phyloP scores from a whole-genome alignment of 1,139 yeast genomes.

The Arxiozyma bovina region DNA sequence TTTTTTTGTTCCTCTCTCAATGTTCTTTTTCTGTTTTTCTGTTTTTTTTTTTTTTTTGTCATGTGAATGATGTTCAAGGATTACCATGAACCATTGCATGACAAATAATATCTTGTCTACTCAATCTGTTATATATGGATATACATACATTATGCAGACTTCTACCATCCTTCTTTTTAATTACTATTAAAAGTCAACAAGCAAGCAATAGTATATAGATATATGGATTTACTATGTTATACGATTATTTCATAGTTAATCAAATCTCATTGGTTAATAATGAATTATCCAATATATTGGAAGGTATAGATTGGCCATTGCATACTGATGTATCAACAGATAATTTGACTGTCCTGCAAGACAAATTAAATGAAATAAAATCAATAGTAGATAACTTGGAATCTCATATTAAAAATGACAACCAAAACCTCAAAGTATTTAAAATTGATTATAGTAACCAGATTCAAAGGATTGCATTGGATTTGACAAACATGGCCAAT shows the following conservation, averaged over 20 bases:
- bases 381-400: constrained; percentile 1
- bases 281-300: background rate
- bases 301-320: background rate
- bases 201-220: too few species aligned
- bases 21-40: too few species aligned
- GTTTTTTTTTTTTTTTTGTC: too few species aligned
- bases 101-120: too few species aligned
- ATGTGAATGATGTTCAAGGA: background rate
- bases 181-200: too few species aligned
- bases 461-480: background rate
- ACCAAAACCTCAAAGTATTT: background rate
- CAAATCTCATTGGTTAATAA: background rate
- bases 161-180: background rate
- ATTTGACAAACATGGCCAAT: background rate
- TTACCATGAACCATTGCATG: background rate
- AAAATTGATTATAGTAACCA: background rate
- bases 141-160: background rate
- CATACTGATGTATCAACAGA: background rate
- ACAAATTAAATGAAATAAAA: constrained; percentile 4
- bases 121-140: background rate
- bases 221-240: constrained; percentile 3
- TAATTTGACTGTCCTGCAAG: constrained; percentile 1
- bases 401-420: background rate
- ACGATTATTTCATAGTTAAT: constrained; percentile 3
- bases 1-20: too few species aligned